A percentile compares a stretch with the other conserved stretches of the same genome.
These are phyloP conservation scores for Phtheirospermum japonicum DNA, from an alignment of 257 asterid genomes.

Conservation along the genomic window DNA sequence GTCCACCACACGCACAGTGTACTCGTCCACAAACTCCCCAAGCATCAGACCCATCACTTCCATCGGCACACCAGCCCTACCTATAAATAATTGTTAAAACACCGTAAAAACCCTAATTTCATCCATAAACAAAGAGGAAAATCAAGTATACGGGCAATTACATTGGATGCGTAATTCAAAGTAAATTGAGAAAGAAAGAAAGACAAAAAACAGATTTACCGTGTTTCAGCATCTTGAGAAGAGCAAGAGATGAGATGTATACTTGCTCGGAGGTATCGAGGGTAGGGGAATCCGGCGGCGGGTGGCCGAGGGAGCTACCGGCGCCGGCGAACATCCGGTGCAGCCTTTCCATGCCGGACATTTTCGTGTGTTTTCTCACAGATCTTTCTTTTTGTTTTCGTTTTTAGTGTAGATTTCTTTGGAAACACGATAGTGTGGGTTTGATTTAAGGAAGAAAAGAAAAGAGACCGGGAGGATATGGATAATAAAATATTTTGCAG, in stretches of 20 bases:
- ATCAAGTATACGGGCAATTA: not conserved
- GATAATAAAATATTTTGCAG: not conserved
- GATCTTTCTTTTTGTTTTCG: not conserved
- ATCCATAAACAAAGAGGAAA: not conserved
- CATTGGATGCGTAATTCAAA: not conserved
- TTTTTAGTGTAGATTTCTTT: not conserved
- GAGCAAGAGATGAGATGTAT: constrained; percentile 78
- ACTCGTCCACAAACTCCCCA: constrained; percentile 86
- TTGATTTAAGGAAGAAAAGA: not conserved
- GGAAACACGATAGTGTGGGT: constrained; percentile 1
- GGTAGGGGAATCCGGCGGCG: constrained; percentile 76
- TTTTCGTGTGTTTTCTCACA: constrained; percentile 8
- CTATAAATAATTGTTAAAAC: constrained; percentile 28
- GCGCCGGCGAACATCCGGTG: constrained; percentile 88
- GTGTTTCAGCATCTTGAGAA: constrained; percentile 84
- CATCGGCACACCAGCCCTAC: constrained; percentile 89
- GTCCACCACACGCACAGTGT: constrained; percentile 84
- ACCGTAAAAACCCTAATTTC: not conserved
- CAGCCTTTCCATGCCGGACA: constrained; percentile 72
- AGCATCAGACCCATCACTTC: constrained; percentile 87
- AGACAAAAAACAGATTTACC: constrained; percentile 48
- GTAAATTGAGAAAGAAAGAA: constrained; percentile 11
- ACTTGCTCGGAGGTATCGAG: constrained; percentile 84
- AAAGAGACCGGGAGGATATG: not conserved
- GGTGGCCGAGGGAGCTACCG: constrained; percentile 71